Conservation (phyloP, 148 eudicot species). For the Camellia granthamiana region DNA sequence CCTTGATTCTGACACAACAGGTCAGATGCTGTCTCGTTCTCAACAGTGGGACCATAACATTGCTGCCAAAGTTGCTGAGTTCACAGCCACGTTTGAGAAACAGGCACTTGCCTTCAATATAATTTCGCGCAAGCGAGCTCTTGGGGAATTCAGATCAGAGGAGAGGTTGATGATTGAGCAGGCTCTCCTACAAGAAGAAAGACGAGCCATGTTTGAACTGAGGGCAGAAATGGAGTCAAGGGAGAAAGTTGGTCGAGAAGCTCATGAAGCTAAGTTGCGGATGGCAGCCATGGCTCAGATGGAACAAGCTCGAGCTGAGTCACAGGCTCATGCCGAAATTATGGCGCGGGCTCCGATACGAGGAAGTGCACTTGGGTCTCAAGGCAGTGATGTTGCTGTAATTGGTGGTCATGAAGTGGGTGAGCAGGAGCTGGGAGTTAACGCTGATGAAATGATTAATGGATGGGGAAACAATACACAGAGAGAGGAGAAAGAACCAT, state of each 20-base stretch:
- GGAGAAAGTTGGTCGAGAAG: constrained; percentile 72
- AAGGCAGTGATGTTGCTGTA: constrained; percentile 37
- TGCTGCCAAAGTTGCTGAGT: constrained; percentile 84
- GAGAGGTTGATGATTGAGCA: constrained; percentile 87
- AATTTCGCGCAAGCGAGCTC: constrained; percentile 68
- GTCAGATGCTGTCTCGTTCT: constrained; percentile 74
- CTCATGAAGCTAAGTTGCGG: constrained; percentile 76
- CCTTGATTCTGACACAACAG: constrained; percentile 85
- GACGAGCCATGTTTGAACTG: constrained; percentile 51
- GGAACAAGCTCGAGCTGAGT: constrained; percentile 73
- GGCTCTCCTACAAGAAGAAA: constrained; percentile 75
- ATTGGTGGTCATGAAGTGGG: constrained; percentile 41
- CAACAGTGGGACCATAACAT: constrained; percentile 96
- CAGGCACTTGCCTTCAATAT: constrained; percentile 89
- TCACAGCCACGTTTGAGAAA: constrained; percentile 84
- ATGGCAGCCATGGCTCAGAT: constrained; percentile 74
- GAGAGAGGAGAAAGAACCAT: constrained; percentile 80
- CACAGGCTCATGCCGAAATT: constrained; percentile 66
- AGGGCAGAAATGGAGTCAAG: constrained; percentile 75
- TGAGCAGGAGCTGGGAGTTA: constrained; percentile 54
- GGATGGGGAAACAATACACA: constrained; percentile 70
- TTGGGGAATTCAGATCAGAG: constrained; percentile 88
- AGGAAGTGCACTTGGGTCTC: constrained; percentile 72
- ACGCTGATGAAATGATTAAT: constrained; percentile 58
- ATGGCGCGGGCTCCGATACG: constrained; percentile 73